Conservation (phyloP, 148 eudicot species). For the Rhododendron griersonianum region DNA sequence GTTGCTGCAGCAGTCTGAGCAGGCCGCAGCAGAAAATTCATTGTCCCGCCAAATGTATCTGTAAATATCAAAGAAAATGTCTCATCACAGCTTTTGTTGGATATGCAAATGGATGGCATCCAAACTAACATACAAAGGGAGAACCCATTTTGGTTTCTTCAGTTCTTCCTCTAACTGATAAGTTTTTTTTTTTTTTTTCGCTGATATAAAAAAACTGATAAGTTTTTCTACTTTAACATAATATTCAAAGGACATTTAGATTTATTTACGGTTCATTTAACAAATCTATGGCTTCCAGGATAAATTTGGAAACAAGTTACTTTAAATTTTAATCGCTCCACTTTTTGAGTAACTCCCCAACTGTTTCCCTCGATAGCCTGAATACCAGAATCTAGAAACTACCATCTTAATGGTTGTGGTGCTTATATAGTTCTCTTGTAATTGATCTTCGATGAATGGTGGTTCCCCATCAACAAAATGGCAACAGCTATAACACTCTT, state of each 20-base stretch:
- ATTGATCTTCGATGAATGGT: neutral
- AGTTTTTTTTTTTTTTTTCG: neutral
- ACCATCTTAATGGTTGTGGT: neutral
- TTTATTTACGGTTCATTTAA: neutral
- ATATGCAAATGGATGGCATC: neutral
- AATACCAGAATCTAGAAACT: neutral
- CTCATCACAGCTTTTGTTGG: neutral
- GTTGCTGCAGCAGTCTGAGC: conserved; percentile 50
- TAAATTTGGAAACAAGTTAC: neutral
- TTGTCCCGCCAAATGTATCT: conserved; percentile 33
- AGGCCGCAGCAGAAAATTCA: conserved; percentile 89
- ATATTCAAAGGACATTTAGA: neutral
- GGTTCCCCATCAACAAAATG: neutral
- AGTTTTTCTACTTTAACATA: neutral
- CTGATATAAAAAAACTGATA: neutral
- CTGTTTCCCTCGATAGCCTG: neutral
- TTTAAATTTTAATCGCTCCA: neutral
- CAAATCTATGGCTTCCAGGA: neutral
- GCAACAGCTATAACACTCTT: neutral
- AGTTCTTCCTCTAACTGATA: neutral
- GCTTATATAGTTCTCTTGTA: neutral
- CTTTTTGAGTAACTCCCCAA: neutral
- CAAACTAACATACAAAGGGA: neutral
- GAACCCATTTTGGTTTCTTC: neutral
- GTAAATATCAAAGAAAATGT: neutral